A percentile compares a stretch with the other conserved stretches of the same genome.
Evolutionary conservation across 495 filamentous ascomycete genomes (phyloP).

Genomic region (Filosporella fistucella): DNA sequence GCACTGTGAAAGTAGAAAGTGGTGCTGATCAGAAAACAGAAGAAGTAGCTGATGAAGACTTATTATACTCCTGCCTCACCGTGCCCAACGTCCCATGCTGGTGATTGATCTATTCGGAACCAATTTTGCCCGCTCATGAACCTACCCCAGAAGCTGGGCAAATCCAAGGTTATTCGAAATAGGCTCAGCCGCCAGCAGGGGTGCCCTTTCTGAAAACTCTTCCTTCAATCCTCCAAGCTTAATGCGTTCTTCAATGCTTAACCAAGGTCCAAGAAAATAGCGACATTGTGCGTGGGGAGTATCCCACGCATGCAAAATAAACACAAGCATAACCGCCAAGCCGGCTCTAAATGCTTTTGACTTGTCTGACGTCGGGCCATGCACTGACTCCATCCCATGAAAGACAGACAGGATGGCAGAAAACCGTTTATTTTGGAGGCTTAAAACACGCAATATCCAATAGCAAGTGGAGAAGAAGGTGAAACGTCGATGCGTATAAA

Average conservation of each 20-base stretch:
- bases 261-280: too few species aligned
- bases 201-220: too few species aligned
- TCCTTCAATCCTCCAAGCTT: too few species aligned
- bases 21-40: conserved; percentile 13
- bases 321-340: conserved; percentile 8
- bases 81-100: not conserved
- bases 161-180: conserved; percentile 16
- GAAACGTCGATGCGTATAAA: not conserved
- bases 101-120: conserved; percentile 18
- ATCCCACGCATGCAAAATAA: not conserved
- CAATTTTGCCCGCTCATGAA: conserved; percentile 14
- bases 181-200: conserved; percentile 6
- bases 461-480: not conserved
- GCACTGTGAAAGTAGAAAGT: conserved; percentile 9
- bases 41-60: conserved; percentile 4
- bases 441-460: conserved; percentile 3
- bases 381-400: conserved; percentile 16
- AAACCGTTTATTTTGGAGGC: conserved; percentile 11
- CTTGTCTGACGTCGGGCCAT: conserved; percentile 15
- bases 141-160: conserved; percentile 6
- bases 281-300: not conserved
- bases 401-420: conserved; percentile 7
- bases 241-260: too few species aligned
- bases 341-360: conserved; percentile 2
- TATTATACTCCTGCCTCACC: conserved; percentile 17